Evolutionary conservation across 139 green algal species (phyloP), one percentile per base, ranked within the genome.

Genomic region (Chlamydomonas schloesseri): DNA sequence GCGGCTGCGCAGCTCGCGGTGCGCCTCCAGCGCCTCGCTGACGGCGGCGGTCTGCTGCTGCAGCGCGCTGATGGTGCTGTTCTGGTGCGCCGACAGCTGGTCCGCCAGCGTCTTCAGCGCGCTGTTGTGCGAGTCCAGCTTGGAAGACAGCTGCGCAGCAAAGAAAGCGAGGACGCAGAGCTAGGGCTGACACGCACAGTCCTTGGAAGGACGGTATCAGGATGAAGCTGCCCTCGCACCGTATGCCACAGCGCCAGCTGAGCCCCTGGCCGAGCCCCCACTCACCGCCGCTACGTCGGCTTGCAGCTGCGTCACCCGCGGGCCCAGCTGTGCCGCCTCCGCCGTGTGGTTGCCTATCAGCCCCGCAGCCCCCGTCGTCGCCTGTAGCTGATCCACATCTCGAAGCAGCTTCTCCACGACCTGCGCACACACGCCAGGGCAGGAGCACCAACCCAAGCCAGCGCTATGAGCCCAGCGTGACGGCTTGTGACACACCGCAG

Each of bases 21-120:
- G 79, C 64, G 65, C 79, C 67, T 85, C 79, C 11, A 85, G 67
- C 21, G 79, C 79, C 67, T 85, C 79, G 50, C 65, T 77, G 29
- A 85, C 67, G 14, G 67, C 79, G 23, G 33, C 81, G 2, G 65
- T 74, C 69, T 87, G 81, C 81, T 87, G 69, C 69, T 87, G 33
- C 53, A 87, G 81, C 46, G 81, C 81, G 0, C 34, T 58, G 18
- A 87, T 47, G 34, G 81, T 79, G 28, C 69, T 50, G 50, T 79
- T 87, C 81, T 87, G 81, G 55, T 77, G 67, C n/a, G 65, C 20
- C 33, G 67, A 67, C 28, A 85, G 47, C 79, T 69, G 47, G 47
- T 85, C 79, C 20, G 79, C 50, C 47, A 85, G 50, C 21, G 79
- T 85, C 15, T 36, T 33, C 36, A 85, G 46, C 33, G 79, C 79